Percentiles rank a stretch among this genome's conserved stretches.
These are phyloP conservation scores for Eutrema heterophyllum DNA, from an alignment of 345 rosid genomes.

Conservation along the genomic window DNA sequence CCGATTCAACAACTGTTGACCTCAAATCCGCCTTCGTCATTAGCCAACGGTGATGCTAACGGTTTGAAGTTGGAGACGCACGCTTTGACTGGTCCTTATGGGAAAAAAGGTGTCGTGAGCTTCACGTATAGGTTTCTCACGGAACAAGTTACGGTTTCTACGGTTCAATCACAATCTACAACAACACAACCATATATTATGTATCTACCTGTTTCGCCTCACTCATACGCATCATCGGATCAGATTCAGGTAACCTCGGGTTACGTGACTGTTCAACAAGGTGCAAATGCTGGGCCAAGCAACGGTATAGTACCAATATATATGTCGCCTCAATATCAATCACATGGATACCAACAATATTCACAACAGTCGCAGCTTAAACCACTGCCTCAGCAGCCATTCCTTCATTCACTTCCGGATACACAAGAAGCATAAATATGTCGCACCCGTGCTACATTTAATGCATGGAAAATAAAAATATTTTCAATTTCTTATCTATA, in stretches of 20 bases:
- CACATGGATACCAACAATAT: slow-evolving; percentile 22
- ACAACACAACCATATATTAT: slow-evolving; percentile 12
- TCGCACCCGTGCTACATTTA: neutral
- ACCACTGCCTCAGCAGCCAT: slow-evolving; percentile 1
- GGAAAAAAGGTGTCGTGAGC: slow-evolving; percentile 54
- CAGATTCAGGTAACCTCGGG: neutral
- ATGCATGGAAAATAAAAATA: neutral
- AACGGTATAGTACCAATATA: slow-evolving; percentile 12
- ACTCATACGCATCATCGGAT: neutral
- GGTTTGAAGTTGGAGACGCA: slow-evolving; percentile 41
- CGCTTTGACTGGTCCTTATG: slow-evolving; percentile 52
- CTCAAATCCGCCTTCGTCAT: slow-evolving; percentile 14
- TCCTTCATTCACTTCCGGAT: neutral
- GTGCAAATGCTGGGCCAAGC: neutral
- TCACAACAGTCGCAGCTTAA: neutral
- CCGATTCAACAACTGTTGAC: slow-evolving; percentile 55
- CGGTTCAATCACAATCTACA: neutral
- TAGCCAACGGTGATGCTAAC: slow-evolving; percentile 7
- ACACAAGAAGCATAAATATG: slow-evolving; percentile 8
- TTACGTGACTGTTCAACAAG: neutral
- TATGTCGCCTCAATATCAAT: neutral
- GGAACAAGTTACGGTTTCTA: neutral
- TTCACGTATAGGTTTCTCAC: slow-evolving; percentile 49
- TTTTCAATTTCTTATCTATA: neutral
- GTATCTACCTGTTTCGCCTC: slow-evolving; percentile 19